Base-by-base conservation (phyloP, 768 basidiomycete genomes). In the Tulasnella sp. region DNA sequence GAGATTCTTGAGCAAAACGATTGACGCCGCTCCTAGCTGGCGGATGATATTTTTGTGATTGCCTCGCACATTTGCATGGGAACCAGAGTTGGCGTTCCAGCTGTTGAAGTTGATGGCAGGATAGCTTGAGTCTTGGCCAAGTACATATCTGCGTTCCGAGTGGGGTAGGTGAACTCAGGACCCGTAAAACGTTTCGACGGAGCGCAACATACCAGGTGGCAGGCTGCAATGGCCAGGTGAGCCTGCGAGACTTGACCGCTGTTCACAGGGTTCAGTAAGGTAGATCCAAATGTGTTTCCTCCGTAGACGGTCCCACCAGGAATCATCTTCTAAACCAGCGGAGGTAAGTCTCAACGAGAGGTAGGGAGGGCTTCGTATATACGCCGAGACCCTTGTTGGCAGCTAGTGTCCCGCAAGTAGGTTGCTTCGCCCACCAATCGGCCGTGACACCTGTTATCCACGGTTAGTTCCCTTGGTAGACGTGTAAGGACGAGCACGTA, bases 21-120 rank as follows among this genome's bases (percentile, higher is more conserved):
- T 81, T 5, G 78, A 78, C 0, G 81, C 78, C 1, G 78, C 78
- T 36, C 77, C 83, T 37, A 84, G 78, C 41, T 73, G 66, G 8
- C 79, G 75, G 39, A 84, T 68, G 69, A 83, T 39, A 6, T 41
- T 55, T 21, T 58, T 67, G 45, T 77, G 74, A 55, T 72, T 66
- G 0, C 63, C 72, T 48, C 71, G 70, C 1, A 76, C 73, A 53
- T 74, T 66, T 32, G 72, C 68, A 53, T 71, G 64, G 69, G 63
- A 41, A 5, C 31, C 19, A 2, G 61, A 9, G 8, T 12, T 6
- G 8, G 23, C 57, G 56, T 74, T 70, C 77, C 73, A 83, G 2
- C 80, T 77, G 64, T 88, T 78, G 67, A 91, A 90, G 72, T 81
- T 87, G 62, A 77, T 74, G 32, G 65, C 59, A 0, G 89, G 87